Evolutionary conservation across 352 stramenopile species (phyloP), one percentile per base, ranked within the genome.

Genomic region (Pythium sukuiense): DNA sequence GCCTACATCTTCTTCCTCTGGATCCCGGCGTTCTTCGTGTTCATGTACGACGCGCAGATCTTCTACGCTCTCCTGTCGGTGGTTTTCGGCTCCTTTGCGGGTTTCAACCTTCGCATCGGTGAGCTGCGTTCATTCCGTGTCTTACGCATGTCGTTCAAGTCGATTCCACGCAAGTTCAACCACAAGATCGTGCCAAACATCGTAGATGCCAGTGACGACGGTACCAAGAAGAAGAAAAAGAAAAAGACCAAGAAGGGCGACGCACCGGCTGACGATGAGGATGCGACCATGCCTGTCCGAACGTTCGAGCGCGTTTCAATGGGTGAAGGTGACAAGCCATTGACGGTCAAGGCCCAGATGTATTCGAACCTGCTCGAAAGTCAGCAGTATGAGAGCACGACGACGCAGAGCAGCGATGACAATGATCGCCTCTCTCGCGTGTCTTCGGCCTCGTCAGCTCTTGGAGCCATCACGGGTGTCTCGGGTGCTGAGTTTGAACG

Each of bases 31-130:
- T 90, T 88, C 52, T 82, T 92, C 58, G 86, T 94, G 30, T 92
- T 92, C 69, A 88, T 94, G 79, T 94, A 92, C 72, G 86, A 94
- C 59, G 76, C 80, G 33, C 86, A 94, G 72, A 92, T 94, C 63
- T 92, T 92, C 68, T 94, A 92, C 70, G 78, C 84, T 12, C 61
- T 94, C 32, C 67, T 90, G 35, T 86, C 72, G 1, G 86, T 94
- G 13, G 63, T 94, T 30, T 88, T 88, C 32, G 86, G 86, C 6
- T 92, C 83, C 7, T 90, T 94, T 45, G 83, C 80, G 13, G 86
- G 86, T 46, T 94, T 94, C 62, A 94, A 94, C 53, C 71, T 94
- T 35, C 80, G 83, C 32, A 92, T 94, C 30, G 86, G 86, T 70
- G 85, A 93, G 41, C 56, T 93, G n/a, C 83, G 85, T 2, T 92